phyloP scores from a whole-genome alignment of 768 basidiomycete species.

The Boletus rubropictus region DNA sequence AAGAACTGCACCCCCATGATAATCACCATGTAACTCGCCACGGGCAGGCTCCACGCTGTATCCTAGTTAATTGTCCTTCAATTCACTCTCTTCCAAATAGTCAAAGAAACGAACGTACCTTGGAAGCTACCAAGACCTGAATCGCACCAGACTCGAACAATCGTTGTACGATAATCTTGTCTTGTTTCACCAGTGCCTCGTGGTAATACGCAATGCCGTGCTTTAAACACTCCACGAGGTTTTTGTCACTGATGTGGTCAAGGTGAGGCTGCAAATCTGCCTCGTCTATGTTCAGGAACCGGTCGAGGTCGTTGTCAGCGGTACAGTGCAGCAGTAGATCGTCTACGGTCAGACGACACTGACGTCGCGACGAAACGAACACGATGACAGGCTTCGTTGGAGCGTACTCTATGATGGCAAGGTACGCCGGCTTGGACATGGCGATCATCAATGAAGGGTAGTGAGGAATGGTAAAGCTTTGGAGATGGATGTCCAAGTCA shows the following conservation, averaged over 20 bases:
- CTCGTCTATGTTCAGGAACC: slow-evolving; percentile 85
- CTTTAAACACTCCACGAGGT: slow-evolving; percentile 72
- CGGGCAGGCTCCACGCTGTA: slow-evolving; percentile 92
- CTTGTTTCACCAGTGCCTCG: slow-evolving; percentile 86
- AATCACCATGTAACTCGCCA: slow-evolving; percentile 94
- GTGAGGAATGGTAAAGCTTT: slow-evolving; percentile 94
- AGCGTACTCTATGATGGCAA: slow-evolving; percentile 86
- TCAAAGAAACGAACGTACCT: slow-evolving; percentile 44
- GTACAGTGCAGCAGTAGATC: slow-evolving; percentile 85
- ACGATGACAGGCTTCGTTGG: slow-evolving; percentile 81
- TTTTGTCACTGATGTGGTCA: slow-evolving; percentile 73
- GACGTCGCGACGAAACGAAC: slow-evolving; percentile 90
- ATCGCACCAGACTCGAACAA: slow-evolving; percentile 93
- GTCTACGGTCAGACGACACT: slow-evolving; percentile 90
- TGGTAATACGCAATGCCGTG: slow-evolving; percentile 95
- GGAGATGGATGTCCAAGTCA: slow-evolving; percentile 95
- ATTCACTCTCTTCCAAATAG: neutral
- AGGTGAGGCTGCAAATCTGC: slow-evolving; percentile 83
- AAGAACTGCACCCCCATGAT: slow-evolving; percentile 99
- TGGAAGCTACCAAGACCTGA: slow-evolving; percentile 89
- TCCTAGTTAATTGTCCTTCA: slow-evolving; percentile 46
- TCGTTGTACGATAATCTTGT: slow-evolving; percentile 89
- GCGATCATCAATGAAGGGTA: slow-evolving; percentile 98
- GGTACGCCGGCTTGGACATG: slow-evolving; percentile 97
- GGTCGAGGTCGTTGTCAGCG: slow-evolving; percentile 77